These are phyloP conservation scores for Conoideocrella luteorostrata DNA, from an alignment of 2,329 filamentous ascomycete species.

Conservation along the genomic window DNA sequence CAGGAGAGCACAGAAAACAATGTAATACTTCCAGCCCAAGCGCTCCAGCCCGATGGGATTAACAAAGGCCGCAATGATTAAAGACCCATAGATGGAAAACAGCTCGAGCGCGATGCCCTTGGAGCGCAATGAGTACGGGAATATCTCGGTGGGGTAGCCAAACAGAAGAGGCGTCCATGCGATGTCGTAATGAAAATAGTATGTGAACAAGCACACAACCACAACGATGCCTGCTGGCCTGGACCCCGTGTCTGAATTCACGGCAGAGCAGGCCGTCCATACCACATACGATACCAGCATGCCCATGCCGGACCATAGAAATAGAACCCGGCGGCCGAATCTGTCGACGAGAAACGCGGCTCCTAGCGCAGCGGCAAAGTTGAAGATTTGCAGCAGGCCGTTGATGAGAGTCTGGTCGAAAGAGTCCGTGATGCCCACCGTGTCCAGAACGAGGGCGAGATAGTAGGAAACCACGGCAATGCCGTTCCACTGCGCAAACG, in stretches of 20 bases:
- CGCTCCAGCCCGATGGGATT: constrained; percentile 34
- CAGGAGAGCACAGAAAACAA: constrained; percentile 38
- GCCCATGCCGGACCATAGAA: constrained; percentile 35
- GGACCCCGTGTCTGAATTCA: constrained; percentile 38
- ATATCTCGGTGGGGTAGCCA: constrained; percentile 43
- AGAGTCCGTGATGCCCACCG: constrained; percentile 44
- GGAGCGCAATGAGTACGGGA: constrained; percentile 37
- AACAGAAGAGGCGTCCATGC: constrained; percentile 43
- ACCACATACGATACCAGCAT: constrained; percentile 22
- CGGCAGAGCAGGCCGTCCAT: constrained; percentile 38
- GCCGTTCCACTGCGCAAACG: constrained; percentile 46
- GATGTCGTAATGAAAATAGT: constrained; percentile 38
- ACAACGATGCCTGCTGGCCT: constrained; percentile 38
- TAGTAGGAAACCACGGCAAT: constrained; percentile 47
- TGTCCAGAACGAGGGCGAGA: constrained; percentile 43
- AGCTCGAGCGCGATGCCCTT: constrained; percentile 39
- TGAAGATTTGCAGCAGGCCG: constrained; percentile 47
- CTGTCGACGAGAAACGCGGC: constrained; percentile 51
- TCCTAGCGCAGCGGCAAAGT: constrained; percentile 41
- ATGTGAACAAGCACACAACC: constrained; percentile 44
- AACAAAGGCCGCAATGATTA: constrained; percentile 37
- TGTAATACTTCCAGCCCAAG: constrained; percentile 35
- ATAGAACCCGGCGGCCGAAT: constrained; percentile 48
- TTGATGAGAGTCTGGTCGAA: constrained; percentile 43
- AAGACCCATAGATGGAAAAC: constrained; percentile 28